Base-by-base conservation (phyloP, 2,329 filamentous ascomycete species). In the Nannizziopsis arthrosporioides region DNA sequence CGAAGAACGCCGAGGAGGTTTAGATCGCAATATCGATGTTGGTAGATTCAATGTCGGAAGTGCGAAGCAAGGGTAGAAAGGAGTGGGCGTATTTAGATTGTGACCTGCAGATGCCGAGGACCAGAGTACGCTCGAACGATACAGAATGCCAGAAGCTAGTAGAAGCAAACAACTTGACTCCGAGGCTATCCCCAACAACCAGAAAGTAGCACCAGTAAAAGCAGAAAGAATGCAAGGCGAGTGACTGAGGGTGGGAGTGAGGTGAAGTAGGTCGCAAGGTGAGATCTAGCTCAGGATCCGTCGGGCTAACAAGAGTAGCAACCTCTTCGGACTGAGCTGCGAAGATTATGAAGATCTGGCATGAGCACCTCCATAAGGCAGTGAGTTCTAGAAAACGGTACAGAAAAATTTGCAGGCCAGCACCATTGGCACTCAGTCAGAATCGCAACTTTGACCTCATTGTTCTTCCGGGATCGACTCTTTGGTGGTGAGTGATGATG, bases 351-450 rank as follows among this genome's bases (percentile, higher is more conserved):
- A 39, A 39, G 30, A 11, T n/a, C 6, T 2, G 12, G 18, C 3
- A 9, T 8, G 15, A 18, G 34, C 22, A 37, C 18, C 43, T 39
- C 43, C 36, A 46, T 18, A 46, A 32, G 44, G 36, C 8, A 31
- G 27, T 9, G 11, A 14, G 35, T 37, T 17, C 17, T 37, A 5
- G 35, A 17, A 37, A 37, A 17, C n/a, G 8, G 35, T 34, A 45
- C 15, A 36, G 10, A 34, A 32, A 18, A 11, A n/a, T 17, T 19
- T 35, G 43, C 22, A 47, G 51, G 52, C 48, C 48, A 46, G 51
- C 36, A 43, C 32, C 12, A 18, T 15, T 22, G 40, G 40, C 40
- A 42, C 12, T 30, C 19, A 14, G 19, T 39, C 15, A 14, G 34
- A 39, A 22, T 45, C 35, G 22, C 22, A 27, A 45, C 18, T 36